phyloP scores from a whole-genome alignment of 2,329 filamentous ascomycete genomes.

The Verticillium alfalfae region DNA sequence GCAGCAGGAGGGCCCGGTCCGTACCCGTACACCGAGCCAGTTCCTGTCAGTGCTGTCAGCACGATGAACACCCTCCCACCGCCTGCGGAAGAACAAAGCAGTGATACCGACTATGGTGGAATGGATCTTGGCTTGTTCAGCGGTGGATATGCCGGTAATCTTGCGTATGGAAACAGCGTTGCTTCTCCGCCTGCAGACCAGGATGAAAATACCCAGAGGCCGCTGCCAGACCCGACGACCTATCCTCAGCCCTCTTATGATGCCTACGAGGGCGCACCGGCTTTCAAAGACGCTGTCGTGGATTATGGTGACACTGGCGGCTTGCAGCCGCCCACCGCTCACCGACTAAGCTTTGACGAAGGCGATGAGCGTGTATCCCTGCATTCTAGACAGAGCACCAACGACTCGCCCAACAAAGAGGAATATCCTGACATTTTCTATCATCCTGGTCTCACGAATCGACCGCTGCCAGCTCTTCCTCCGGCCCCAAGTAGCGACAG shows the following conservation, averaged over 20 bases:
- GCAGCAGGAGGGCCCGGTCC: slow-evolving; percentile 17
- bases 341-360: slow-evolving; percentile 85
- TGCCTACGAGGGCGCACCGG: slow-evolving; percentile 28
- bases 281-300: slow-evolving; percentile 61
- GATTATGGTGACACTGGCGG: slow-evolving; percentile 91
- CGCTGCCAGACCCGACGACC: slow-evolving; percentile 37
- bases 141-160: slow-evolving; percentile 58
- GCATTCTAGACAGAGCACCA: slow-evolving; percentile 50
- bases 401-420: slow-evolving; percentile 62
- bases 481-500: slow-evolving; percentile 52
- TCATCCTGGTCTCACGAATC: slow-evolving; percentile 70
- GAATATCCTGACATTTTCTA: slow-evolving; percentile 91
- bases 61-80: slow-evolving; percentile 32
- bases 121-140: slow-evolving; percentile 73
- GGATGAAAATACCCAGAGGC: slow-evolving; percentile 38
- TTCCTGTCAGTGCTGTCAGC: slow-evolving; percentile 19
- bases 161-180: slow-evolving; percentile 44
- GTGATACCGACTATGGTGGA: slow-evolving; percentile 66
- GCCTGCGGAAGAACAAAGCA: slow-evolving; percentile 50
- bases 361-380: slow-evolving; percentile 71
- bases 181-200: slow-evolving; percentile 33
- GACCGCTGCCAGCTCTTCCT: slow-evolving; percentile 58
- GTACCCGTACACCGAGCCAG: slow-evolving; percentile 40
- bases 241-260: slow-evolving; percentile 27
- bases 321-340: slow-evolving; percentile 65